Percentiles rank a stretch among this genome's conserved stretches.
Conservation (phyloP, 352 stramenopile species). For the Aphanomyces stellatus region DNA sequence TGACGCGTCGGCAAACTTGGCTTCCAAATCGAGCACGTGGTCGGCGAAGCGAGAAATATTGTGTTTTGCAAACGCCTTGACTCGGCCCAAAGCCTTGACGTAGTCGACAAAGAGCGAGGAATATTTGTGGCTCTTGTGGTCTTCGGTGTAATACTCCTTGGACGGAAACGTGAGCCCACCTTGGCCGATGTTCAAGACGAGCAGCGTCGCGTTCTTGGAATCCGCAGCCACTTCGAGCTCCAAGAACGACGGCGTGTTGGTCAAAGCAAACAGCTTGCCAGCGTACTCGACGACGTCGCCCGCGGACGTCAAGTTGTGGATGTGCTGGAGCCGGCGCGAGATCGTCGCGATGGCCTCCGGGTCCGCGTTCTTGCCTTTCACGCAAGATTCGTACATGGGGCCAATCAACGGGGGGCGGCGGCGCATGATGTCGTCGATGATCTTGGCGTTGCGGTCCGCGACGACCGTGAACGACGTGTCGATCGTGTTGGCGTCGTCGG, state of each 20-base stretch:
- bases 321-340: constrained; percentile 21
- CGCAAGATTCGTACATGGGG: constrained; percentile 51
- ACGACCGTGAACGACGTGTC: constrained; percentile 53
- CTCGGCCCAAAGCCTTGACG: background rate
- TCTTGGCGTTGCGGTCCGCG: constrained; percentile 40
- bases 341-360: constrained; percentile 27
- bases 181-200: constrained; percentile 17
- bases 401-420: constrained; percentile 39
- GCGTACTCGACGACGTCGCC: constrained; percentile 10
- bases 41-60: constrained; percentile 20
- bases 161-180: constrained; percentile 8
- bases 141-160: constrained; percentile 6
- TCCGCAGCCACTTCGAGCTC: constrained; percentile 12
- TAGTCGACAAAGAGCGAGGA: background rate
- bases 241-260: constrained; percentile 1
- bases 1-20: constrained; percentile 36
- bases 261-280: background rate
- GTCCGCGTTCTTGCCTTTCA: constrained; percentile 37
- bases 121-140: constrained; percentile 10
- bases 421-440: constrained; percentile 40
- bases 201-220: constrained; percentile 13
- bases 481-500: constrained; percentile 33
- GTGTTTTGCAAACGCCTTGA: background rate
- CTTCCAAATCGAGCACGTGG: constrained; percentile 44
- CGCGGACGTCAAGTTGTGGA: constrained; percentile 20